Percentiles rank a stretch among this genome's conserved stretches.
Evolutionary conservation across 805 yeast species (phyloP).

Genomic region (Kazachstania kunashirensis): DNA sequence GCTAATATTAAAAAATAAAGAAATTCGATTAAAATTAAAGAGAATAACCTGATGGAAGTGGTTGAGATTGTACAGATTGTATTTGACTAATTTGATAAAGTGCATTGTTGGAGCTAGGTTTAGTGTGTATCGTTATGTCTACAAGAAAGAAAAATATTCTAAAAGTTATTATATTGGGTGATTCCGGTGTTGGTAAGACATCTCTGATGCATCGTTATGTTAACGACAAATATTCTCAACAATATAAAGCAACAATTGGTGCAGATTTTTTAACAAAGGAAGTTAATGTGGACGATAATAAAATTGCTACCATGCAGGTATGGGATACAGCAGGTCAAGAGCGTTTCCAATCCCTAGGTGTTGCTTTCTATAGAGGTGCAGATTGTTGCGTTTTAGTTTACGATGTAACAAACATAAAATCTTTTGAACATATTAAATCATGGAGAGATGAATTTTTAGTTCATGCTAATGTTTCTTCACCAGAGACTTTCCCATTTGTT

Average conservation of each 20-base stretch:
- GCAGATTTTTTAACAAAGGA: slow-evolving; percentile 95
- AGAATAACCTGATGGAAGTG: no score
- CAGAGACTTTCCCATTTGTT: slow-evolving; percentile 92
- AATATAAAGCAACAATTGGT: slow-evolving; percentile 95
- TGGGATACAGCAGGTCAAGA: slow-evolving; percentile 99
- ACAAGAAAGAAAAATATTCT: slow-evolving; percentile 62
- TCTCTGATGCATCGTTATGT: slow-evolving; percentile 96
- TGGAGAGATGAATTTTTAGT: slow-evolving; percentile 95
- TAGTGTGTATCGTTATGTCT: slow-evolving; percentile 20
- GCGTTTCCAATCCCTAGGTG: slow-evolving; percentile 91
- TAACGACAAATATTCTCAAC: slow-evolving; percentile 86
- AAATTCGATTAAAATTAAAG: no score
- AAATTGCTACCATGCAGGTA: slow-evolving; percentile 49
- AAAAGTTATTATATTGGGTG: slow-evolving; percentile 88
- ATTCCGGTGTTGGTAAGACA: slow-evolving; percentile 96
- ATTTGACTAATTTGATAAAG: no score
- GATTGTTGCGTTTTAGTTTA: slow-evolving; percentile 95
- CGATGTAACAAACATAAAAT: slow-evolving; percentile 90
- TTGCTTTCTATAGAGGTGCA: slow-evolving; percentile 95
- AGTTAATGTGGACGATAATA: slow-evolving; percentile 66
- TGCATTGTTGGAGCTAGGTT: no score
- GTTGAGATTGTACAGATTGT: no score
- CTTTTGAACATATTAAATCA: slow-evolving; percentile 76
- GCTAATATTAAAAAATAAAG: no score
- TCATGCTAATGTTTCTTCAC: slow-evolving; percentile 88